phyloP scores from a whole-genome alignment of 2,329 filamentous ascomycete species.

The Drechslerella coelobrocha region DNA sequence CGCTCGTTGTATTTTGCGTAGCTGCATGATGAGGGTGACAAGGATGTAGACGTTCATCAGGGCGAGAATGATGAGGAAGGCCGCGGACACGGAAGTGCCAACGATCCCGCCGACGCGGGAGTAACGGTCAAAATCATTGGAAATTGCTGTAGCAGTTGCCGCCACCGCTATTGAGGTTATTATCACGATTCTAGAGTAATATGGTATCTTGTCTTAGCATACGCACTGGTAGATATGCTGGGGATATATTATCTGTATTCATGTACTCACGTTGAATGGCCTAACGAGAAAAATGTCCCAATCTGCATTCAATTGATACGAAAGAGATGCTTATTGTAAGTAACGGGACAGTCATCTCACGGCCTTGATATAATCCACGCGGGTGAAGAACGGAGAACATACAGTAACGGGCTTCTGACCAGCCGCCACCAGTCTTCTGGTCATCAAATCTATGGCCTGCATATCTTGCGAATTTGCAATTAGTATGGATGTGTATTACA shows the following conservation, averaged over 20 bases:
- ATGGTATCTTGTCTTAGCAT: too few relatives aligned
- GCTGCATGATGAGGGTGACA: slow-evolving; percentile 73
- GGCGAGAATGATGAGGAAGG: slow-evolving; percentile 81
- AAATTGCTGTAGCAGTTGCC: slow-evolving; percentile 82
- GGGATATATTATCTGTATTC: slow-evolving; percentile 55
- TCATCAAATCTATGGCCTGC: slow-evolving; percentile 90
- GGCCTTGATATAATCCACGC: not conserved
- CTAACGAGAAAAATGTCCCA: slow-evolving; percentile 91
- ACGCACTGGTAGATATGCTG: too few relatives aligned
- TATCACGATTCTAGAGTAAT: slow-evolving; percentile 69
- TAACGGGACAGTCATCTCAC: too few relatives aligned
- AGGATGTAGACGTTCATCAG: slow-evolving; percentile 86
- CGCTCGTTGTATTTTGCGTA: slow-evolving; percentile 67
- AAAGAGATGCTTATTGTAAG: not conserved
- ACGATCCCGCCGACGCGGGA: slow-evolving; percentile 83
- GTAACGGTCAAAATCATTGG: slow-evolving; percentile 80
- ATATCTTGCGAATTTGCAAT: not conserved
- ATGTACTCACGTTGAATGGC: slow-evolving; percentile 74
- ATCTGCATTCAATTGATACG: slow-evolving; percentile 58
- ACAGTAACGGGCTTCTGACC: slow-evolving; percentile 84
- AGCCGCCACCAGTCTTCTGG: slow-evolving; percentile 81
- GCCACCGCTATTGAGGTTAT: slow-evolving; percentile 91
- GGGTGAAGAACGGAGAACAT: not conserved
- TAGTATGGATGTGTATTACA: not conserved
- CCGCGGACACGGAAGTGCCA: slow-evolving; percentile 83